Evolutionary conservation across 1,139 yeast genomes (phyloP).

Genomic region (Candida frijolesensis): DNA sequence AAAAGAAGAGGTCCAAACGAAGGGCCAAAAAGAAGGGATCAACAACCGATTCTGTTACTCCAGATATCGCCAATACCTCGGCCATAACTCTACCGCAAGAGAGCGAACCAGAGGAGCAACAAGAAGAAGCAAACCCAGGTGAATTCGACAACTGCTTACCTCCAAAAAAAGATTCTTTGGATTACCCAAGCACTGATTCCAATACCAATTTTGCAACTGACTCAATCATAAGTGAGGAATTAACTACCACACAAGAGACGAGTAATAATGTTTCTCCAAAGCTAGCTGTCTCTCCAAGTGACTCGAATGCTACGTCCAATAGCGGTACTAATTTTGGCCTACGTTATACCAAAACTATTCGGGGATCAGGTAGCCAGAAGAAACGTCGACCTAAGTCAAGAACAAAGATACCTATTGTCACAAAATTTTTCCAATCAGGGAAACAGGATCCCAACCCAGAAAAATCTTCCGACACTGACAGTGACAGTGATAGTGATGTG

Average conservation of each 20-base stretch:
- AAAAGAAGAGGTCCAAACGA: conserved; percentile 3
- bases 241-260: conserved; percentile 4
- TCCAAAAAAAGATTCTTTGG: neutral
- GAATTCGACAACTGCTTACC: neutral
- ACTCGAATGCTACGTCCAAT: conserved; percentile 7
- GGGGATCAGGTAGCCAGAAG: conserved; percentile 12
- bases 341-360: conserved; percentile 9
- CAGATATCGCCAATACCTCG: neutral
- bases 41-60: neutral
- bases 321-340: conserved; percentile 11
- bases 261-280: neutral
- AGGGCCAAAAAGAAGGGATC: neutral
- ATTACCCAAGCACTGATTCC: conserved; percentile 4
- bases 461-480: conserved; percentile 14
- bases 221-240: neutral
- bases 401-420: conserved; percentile 20
- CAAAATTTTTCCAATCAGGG: conserved; percentile 21
- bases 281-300: neutral
- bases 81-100: neutral
- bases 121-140: neutral
- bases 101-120: neutral
- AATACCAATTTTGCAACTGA: conserved; percentile 4
- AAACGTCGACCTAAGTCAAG: conserved; percentile 11
- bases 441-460: conserved; percentile 8
- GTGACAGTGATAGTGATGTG: conserved; percentile 24